Percentiles rank a stretch among this genome's conserved stretches.
These are phyloP conservation scores for Endocarpon pusillum DNA, from an alignment of 495 filamentous ascomycete genomes.

Conservation along the genomic window DNA sequence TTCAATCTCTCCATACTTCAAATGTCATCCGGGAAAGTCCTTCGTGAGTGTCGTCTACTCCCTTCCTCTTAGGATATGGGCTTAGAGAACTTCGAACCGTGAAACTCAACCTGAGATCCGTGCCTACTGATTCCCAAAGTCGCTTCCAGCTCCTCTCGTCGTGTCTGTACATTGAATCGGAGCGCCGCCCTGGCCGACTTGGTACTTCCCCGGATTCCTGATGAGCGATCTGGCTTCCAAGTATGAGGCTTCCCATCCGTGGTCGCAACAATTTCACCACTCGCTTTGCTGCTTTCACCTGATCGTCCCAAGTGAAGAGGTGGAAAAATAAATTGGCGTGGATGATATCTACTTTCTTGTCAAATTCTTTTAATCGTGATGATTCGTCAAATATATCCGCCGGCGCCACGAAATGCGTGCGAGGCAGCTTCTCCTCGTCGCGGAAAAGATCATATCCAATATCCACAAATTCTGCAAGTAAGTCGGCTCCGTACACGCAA, in stretches of 20 bases:
- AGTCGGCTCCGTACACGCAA: conserved; percentile 24
- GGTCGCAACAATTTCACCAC: conserved; percentile 28
- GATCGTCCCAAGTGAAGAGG: conserved; percentile 36
- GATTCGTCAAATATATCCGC: conserved; percentile 33
- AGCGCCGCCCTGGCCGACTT: conserved; percentile 5
- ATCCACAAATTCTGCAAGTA: conserved; percentile 21
- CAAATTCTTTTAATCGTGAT: conserved; percentile 18
- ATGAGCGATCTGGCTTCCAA: conserved; percentile 32
- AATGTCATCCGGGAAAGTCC: too few species aligned
- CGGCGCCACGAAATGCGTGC: conserved; percentile 26
- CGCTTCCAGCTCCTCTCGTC: conserved; percentile 24
- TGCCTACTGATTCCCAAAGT: conserved; percentile 34
- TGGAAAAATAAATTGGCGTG: conserved; percentile 41
- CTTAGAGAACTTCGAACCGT: too few species aligned
- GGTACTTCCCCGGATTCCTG: conserved; percentile 13
- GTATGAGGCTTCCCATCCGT: conserved; percentile 24
- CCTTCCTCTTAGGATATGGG: too few species aligned
- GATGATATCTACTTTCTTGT: conserved; percentile 35
- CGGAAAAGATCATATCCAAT: conserved; percentile 32
- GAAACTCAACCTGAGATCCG: too few species aligned
- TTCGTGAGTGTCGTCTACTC: too few species aligned
- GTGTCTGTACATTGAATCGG: conserved; percentile 24
- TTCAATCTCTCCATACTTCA: too few species aligned
- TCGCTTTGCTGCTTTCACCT: conserved; percentile 28
- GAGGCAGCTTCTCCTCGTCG: conserved; percentile 21